phyloP scores from a whole-genome alignment of 2,329 filamentous ascomycete genomes.

The Dendrostoma leiphaemia region DNA sequence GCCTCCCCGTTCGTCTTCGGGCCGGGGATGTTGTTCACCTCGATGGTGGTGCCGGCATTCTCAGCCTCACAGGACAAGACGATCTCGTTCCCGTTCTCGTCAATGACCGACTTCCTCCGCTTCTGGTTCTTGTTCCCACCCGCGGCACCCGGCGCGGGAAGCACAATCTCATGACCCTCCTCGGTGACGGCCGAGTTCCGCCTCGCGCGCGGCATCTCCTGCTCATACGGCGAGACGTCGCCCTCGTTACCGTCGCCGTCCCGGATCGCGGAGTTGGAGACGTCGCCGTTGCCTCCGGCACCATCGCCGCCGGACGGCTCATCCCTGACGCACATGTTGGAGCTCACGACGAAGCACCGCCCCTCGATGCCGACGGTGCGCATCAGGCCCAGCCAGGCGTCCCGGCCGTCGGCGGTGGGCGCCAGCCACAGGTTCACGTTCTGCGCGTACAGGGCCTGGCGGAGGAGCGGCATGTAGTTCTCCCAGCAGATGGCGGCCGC shows the following conservation, averaged over 20 bases:
- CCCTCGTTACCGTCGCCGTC: slow-evolving; percentile 31
- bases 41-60: neutral
- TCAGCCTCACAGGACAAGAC: slow-evolving; percentile 31
- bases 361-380: slow-evolving; percentile 79
- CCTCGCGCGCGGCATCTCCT: slow-evolving; percentile 20
- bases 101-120: slow-evolving; percentile 21
- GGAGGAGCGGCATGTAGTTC: slow-evolving; percentile 89
- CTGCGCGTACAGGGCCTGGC: slow-evolving; percentile 81
- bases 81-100: slow-evolving; percentile 42
- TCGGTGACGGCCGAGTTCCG: slow-evolving; percentile 42
- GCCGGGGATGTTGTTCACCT: neutral
- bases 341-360: slow-evolving; percentile 78
- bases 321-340: slow-evolving; percentile 75
- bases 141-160: slow-evolving; percentile 30
- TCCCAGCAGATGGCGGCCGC: slow-evolving; percentile 95
- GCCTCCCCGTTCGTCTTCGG: neutral
- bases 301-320: slow-evolving; percentile 41
- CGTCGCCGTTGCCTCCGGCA: neutral
- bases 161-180: slow-evolving; percentile 47
- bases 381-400: slow-evolving; percentile 82
- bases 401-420: slow-evolving; percentile 81
- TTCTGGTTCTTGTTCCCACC: neutral
- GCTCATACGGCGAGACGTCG: slow-evolving; percentile 39
- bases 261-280: neutral
- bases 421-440: slow-evolving; percentile 91